Base-by-base conservation (phyloP, 345 rosid species). In the Conringia planisiliqua region DNA sequence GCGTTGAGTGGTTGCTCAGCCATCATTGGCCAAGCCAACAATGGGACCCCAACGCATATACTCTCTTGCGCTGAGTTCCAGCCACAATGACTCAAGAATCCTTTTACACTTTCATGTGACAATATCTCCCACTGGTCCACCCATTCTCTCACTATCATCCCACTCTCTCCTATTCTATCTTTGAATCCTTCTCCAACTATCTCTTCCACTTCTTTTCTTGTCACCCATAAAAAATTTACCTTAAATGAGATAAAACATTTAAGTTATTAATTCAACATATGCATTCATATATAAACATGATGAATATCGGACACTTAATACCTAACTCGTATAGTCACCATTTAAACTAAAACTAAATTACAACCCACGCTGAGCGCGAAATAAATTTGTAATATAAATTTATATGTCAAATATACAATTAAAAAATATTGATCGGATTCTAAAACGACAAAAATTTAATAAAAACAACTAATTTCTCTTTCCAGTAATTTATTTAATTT, bases 11-110 rank as follows among this genome's bases (percentile, higher is more conserved):
- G 89, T 75, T 93, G 96, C 16, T 90, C 96, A 0, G 91, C 98
- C 86, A 84, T 82, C 92, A 86, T 75, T 0, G 97, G 90, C 97
- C 93, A 89, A 16, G 88, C 92, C 6, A 93, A 78, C 18, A 93
- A 81, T 0, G 93, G 98, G n/a, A 90, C 88, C 1, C 86, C 93
- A 0, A 83, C 85, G 26, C 89, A 81, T 70, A 93, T 77, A 75
- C 92, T 86, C 74, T 93, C 97, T 63, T 83, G 46, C 0, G 78
- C 81, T 4, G 98, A 93, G 62, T 90, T 93, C 98, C 97, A 90
- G 5, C 97, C 98, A 30, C 97, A 93, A 38, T 93, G 98, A 36
- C 92, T 90, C 64, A 90, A 39, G 40, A 88, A 89, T 20, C 97
- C 97, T 79, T 74, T 20, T 7, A 93, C 78, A 30, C 88, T 81